Evolutionary conservation across 176 grass and related monocot genomes (phyloP), one percentile per base, ranked within the genome.

Genomic region (Oryza glumipatula): DNA sequence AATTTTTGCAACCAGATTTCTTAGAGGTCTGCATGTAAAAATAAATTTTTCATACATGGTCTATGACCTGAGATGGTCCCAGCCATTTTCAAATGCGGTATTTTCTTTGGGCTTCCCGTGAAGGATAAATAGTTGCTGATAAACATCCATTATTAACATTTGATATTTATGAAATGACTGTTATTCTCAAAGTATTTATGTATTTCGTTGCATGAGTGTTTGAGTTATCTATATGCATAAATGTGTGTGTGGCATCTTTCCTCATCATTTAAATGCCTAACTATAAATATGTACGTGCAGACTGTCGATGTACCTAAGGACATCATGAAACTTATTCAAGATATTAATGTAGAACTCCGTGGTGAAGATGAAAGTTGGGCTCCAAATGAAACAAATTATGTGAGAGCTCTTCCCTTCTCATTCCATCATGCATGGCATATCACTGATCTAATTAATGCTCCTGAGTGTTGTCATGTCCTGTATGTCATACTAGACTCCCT

Each of bases 291-390:
- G 69, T 7, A 19, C 45, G 69, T 61, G 23, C 77, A 90, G 85
- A 80, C 67, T 80, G 70, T 83, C 36, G 52, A 88, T 7, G 45
- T 85, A 77, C 36, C 85, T 19, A 88, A 92, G 71, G 82, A 80
- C 74, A 95, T 92, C 28, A 51, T 95, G 78, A 85, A 92, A 88
- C 85, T 95, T 30, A 90, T 90, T 54, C 78, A 83, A 67, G 74
- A 88, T 36, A 84, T 88, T 87, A 89, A 90, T 76, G 72, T 65
- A 47, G 82, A 92, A 82, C 70, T 95, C 22, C 65, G 70, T 38
- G 82, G 52, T 22, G 82, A 90, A 80, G 88, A 91, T 82, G 82
- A 88, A 69, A 88, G 23, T 56, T 84, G 86, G 87, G 65, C 26
- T 73, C 85, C 21, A 33, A 83, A 22, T 78, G 82, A 92, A 54